phyloP scores from a whole-genome alignment of 1,284 basidiomycete species.

The Anthracocystis setariae region DNA sequence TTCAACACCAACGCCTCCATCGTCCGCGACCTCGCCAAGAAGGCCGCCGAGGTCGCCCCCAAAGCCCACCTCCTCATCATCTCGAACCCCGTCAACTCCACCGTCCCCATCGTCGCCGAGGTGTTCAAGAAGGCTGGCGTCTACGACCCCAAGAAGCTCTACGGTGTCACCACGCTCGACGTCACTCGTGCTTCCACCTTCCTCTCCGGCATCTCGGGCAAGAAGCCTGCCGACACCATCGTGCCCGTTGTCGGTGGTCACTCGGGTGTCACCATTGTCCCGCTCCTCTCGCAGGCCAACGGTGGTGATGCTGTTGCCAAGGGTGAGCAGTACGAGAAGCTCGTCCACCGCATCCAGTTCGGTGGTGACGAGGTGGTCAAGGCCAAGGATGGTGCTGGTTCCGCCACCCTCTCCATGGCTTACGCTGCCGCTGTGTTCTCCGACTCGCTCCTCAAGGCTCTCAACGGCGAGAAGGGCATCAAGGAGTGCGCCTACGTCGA shows the following conservation, averaged over 20 bases:
- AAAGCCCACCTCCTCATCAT: slow-evolving; percentile 93
- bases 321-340: slow-evolving; percentile 72
- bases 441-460: slow-evolving; percentile 84
- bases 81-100: slow-evolving; percentile 81
- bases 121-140: slow-evolving; percentile 92
- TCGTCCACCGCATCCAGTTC: slow-evolving; percentile 83
- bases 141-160: slow-evolving; percentile 79
- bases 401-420: slow-evolving; percentile 88
- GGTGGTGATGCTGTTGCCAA: slow-evolving; percentile 73
- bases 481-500: slow-evolving; percentile 86
- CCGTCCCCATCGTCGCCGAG: slow-evolving; percentile 95
- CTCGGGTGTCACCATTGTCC: slow-evolving; percentile 95
- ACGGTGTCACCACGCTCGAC: slow-evolving; percentile 94
- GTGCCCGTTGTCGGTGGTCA: slow-evolving; percentile 96
- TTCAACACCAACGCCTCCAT: slow-evolving; percentile 98
- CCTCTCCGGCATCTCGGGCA: slow-evolving; percentile 76
- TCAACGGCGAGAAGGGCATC: slow-evolving; percentile 87
- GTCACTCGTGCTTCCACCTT: slow-evolving; percentile 95
- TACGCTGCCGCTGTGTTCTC: slow-evolving; percentile 72
- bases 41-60: slow-evolving; percentile 85
- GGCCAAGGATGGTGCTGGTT: slow-evolving; percentile 88
- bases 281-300: slow-evolving; percentile 89
- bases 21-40: slow-evolving; percentile 91
- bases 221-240: slow-evolving; percentile 74
- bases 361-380: slow-evolving; percentile 94